These are phyloP conservation scores for Fagus sylvatica DNA, from an alignment of 306 rosid genomes.

Conservation along the genomic window DNA sequence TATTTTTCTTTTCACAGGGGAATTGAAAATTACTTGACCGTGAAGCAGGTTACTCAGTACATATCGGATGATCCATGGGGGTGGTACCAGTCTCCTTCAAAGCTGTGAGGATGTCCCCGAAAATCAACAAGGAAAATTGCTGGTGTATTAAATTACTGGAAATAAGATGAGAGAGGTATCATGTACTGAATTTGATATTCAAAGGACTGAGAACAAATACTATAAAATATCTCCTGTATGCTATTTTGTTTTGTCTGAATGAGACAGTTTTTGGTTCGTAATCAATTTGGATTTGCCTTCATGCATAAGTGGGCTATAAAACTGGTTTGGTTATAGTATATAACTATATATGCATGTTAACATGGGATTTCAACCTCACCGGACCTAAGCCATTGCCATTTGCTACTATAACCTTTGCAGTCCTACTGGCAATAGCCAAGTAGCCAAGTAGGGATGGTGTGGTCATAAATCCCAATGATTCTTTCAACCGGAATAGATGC, in stretches of 20 bases:
- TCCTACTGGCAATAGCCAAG: neutral
- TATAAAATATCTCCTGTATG: constrained; percentile 9
- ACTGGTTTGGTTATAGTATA: too few relatives aligned
- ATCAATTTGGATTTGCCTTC: too few relatives aligned
- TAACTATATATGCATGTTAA: neutral
- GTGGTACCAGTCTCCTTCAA: constrained; percentile 88
- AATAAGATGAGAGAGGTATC: constrained; percentile 23
- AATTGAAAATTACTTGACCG: constrained; percentile 79
- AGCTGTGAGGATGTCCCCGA: constrained; percentile 45
- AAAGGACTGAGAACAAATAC: neutral
- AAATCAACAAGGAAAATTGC: neutral
- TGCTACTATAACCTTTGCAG: neutral
- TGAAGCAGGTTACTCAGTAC: constrained; percentile 92
- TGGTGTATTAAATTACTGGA: neutral
- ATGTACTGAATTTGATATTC: neutral
- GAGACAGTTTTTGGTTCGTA: neutral
- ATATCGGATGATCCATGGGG: constrained; percentile 89
- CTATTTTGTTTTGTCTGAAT: constrained; percentile 7
- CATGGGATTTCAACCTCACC: neutral
- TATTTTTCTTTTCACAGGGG: constrained; percentile 60
- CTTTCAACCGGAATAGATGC: too few relatives aligned
- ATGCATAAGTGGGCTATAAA: too few relatives aligned
- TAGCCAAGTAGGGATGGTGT: neutral
- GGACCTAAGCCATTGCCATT: neutral
- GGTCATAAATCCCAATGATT: neutral